Base-by-base conservation (phyloP, 2,329 filamentous ascomycete genomes). In the Calonectria pauciramosa region DNA sequence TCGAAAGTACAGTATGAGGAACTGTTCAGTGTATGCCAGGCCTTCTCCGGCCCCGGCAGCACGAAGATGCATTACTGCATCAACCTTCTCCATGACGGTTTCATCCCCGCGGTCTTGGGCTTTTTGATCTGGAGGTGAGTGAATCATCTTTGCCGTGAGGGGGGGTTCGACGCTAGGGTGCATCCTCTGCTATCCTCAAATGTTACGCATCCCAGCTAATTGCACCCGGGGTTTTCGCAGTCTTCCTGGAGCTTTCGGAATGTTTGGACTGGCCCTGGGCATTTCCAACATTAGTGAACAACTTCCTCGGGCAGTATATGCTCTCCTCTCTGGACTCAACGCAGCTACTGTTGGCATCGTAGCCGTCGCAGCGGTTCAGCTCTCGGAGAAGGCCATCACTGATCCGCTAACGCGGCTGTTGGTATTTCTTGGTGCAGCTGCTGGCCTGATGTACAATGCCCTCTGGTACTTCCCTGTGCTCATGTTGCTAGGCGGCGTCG, bases 1-100 rank as follows among this genome's bases (percentile, higher is more conserved):
- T n/a, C n/a, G n/a, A n/a, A n/a, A n/a, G n/a, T n/a, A n/a, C 70
- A 93, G 91, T 94, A 93, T 83, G 91, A 94, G 83, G 93, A 95
- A 80, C 88, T 95, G 2, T 95, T 95, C 83, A 92, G 91, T 38
- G 84, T 95, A 66, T 91, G 89, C 65, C 93, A 95, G 83, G 91
- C 91, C 2, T 86, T 94, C 16, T 91, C 91, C 0, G 93, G 93
- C 0, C 93, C 93, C 0, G 93, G 80, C 0, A 93, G 90, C 78
- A 94, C 93, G 6, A 95, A 95, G 83, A 93, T 95, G 90, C 82
- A 91, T 0, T 94, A 93, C 78, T 93, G 90, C 76, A 91, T 95
- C 54, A 90, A 91, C 66, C 84, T 93, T 28, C 88, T 94, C 18
- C 91, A 91, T 77, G 89, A 88, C 41, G 92, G 93, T 0, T 86